Evolutionary conservation across 176 grass and related monocot species (phyloP), one percentile per base, ranked within the genome.

Genomic region (Themeda triandra): DNA sequence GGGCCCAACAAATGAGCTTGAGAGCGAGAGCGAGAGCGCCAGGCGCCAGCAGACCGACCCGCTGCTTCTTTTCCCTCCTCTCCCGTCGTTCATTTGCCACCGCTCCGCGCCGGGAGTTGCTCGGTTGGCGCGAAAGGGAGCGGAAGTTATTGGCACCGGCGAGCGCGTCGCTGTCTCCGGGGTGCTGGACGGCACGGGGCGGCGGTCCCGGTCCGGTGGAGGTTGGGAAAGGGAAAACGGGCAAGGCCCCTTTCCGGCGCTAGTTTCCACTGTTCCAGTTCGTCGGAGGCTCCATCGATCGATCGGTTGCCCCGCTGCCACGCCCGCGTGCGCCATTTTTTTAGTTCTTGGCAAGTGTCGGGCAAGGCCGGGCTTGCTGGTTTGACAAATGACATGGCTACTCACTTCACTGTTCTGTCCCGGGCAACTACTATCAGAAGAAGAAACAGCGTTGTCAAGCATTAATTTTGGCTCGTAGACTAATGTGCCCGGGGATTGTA

Each of bases 121-220:
- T 63, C 29, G 72, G 79, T 79, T 88, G 87, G 81, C 80, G 81
- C 75, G 87, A 59, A 85, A 89, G 70, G 69, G 77, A 36, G 41
- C 36, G 63, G 66, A 56, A 56, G 51, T 56, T 56, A 56, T 56
- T 53, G 49, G 49, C 17, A 53, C 49, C 49, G 49, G 49, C 49
- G 49, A 53, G 18, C 49, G 49, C 49, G 18, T 56, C 46, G 46
- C 46, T 18, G 46, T 49, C 6, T 15, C 15, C 45, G 45, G 45
- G 45, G 45, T 45, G 45, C 45, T 48, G 45, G 45, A 45, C 44
- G 13, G 13, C 2, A 48, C 46, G 46, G 46, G 1, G 18, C 46
- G 46, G 46, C 14, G 46, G 46, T 6, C 46, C 46, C 5, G 44
- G 13, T 18, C 46, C 48, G 17, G 48, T 51, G 48, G 48, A 19